Evolutionary conservation across 78 protist species (phyloP), one percentile per base, ranked within the genome.

Genomic region (Dictyostelium purpureum): DNA sequence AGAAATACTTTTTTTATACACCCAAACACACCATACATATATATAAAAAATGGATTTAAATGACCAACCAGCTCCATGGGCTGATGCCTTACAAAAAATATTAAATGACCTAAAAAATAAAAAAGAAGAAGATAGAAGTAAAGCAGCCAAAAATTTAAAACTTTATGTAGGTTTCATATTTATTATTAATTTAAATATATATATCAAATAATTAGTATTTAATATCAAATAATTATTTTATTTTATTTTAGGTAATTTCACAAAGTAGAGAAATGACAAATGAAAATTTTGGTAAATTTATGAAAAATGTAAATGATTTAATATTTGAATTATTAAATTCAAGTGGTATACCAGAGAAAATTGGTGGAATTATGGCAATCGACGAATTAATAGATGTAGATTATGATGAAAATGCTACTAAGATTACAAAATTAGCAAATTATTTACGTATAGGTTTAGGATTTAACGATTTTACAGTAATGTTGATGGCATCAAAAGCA

Each of bases 351-450:
- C 37, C 79, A 10, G 94, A 89, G 26, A 70, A 80, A 71, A 80
- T 89, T 63, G 94, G 94, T 37, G 94, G 89, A 78, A 79, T 89
- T 63, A 73, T 89, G 88, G 80, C 94, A 35, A 80, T 89, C 0
- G 94, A 89, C 35, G 88, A 80, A 63, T 37, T 89, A 43, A 89
- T 89, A 0, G 94, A 89, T 70, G 94, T 89, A 6, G 87, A 77
- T 40, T 69, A 70, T 18, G 81, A 70, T 33, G 85, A 75, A 19
- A 71, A 78, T 43, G 94, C 87, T 40, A 82, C 87, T 4, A 79
- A 89, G 63, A 67, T 80, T 12, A 89, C 89, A 57, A 56, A 52
- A 16, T 33, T 89, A 18, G 94, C 94, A 26, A 89, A 89, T 18
- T 89, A 78, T 49, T 43, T 79, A 28, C 59, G 94, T 42, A 51